Conservation (phyloP, 192 early-diverging fungal genomes). For the Phycomyces blakesleeanus region DNA sequence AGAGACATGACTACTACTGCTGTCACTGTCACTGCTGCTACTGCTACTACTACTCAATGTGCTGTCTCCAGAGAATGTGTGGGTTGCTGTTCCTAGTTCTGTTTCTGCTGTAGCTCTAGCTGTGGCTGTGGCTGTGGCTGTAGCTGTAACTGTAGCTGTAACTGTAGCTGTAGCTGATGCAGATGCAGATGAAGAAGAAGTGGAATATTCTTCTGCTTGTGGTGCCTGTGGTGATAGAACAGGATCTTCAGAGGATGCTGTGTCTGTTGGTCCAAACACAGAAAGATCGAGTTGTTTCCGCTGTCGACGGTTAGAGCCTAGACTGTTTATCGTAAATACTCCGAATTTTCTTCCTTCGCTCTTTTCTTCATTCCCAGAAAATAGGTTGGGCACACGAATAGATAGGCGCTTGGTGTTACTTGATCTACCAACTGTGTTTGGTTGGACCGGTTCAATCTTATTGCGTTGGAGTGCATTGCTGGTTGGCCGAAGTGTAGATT, state of each 20-base stretch:
- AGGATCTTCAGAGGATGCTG: background rate
- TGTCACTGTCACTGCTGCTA: conserved; percentile 4
- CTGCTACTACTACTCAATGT: conserved; percentile 24
- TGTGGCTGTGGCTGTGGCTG: no score
- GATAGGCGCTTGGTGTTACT: conserved; percentile 17
- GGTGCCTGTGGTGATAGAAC: background rate
- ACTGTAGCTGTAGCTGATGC: no score
- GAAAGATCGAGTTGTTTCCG: conserved; percentile 27
- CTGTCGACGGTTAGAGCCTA: conserved; percentile 13
- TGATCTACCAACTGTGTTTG: background rate
- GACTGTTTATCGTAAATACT: conserved; percentile 10
- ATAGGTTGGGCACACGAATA: conserved; percentile 23
- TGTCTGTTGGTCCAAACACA: conserved; percentile 9
- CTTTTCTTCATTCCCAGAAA: conserved; percentile 5
- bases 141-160: no score
- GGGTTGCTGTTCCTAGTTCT: no score
- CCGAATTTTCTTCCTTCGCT: conserved; percentile 15
- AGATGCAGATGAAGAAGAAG: no score
- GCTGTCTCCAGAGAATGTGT: conserved; percentile 21
- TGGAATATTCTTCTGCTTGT: no score
- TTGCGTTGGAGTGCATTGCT: conserved; percentile 14
- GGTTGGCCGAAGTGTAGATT: conserved; percentile 24
- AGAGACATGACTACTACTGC: background rate
- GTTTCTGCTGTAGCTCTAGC: no score
- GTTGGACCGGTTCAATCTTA: conserved; percentile 13